phyloP scores from a whole-genome alignment of 768 basidiomycete genomes.

The Suillus subalutaceus region DNA sequence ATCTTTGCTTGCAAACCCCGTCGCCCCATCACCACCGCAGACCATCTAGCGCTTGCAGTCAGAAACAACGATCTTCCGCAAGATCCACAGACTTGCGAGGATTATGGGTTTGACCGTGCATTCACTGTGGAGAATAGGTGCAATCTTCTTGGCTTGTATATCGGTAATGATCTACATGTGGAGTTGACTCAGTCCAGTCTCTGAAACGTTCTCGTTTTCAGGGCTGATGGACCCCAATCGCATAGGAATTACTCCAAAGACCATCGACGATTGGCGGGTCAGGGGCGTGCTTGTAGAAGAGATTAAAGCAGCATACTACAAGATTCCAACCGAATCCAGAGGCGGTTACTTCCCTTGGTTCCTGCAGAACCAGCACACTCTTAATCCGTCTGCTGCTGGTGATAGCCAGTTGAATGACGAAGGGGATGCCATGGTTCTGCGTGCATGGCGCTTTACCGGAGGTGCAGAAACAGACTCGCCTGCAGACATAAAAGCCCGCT shows the following conservation, averaged over 20 bases:
- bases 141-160: conserved; percentile 36
- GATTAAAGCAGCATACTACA: conserved; percentile 33
- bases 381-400: conserved; percentile 19
- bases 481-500: neutral
- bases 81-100: conserved; percentile 34
- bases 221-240: conserved; percentile 25
- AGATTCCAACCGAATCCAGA: conserved; percentile 23
- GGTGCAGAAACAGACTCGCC: conserved; percentile 11
- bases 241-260: conserved; percentile 26
- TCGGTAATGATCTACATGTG: conserved; percentile 11
- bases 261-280: conserved; percentile 36
- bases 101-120: conserved; percentile 39
- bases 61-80: conserved; percentile 29
- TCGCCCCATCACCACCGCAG: conserved; percentile 1
- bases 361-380: conserved; percentile 34
- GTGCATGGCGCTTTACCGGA: conserved; percentile 15
- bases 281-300: conserved; percentile 36
- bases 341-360: conserved; percentile 42
- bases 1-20: neutral
- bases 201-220: neutral
- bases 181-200: neutral
- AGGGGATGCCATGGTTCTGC: conserved; percentile 1
- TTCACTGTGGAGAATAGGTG: conserved; percentile 16
- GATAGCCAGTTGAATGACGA: neutral
- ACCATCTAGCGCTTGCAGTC: conserved; percentile 33